Evolutionary conservation across 192 early-diverging fungal genomes (phyloP).

Genomic region (Backusella liffmaniae): DNA sequence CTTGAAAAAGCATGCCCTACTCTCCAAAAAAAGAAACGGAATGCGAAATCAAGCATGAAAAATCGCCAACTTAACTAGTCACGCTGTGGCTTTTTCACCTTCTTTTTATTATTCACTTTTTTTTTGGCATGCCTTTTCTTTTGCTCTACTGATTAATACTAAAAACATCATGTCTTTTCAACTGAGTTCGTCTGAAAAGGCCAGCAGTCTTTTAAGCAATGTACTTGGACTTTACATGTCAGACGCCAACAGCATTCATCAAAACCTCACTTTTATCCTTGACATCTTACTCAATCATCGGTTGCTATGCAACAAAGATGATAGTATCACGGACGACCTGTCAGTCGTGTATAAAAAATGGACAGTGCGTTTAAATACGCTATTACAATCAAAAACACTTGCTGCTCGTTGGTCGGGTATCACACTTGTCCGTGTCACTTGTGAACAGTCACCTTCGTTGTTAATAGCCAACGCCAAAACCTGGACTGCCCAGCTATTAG

Average conservation of each 20-base stretch:
- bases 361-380: constrained; percentile 49
- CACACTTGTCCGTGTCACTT: constrained; percentile 45
- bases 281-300: constrained; percentile 44
- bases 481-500: constrained; percentile 46
- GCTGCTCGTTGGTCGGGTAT: constrained; percentile 52
- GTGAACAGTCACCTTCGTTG: constrained; percentile 42
- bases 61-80: not conserved
- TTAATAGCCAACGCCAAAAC: constrained; percentile 39
- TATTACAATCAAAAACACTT: constrained; percentile 51
- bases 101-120: not conserved
- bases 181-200: not conserved
- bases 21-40: not conserved
- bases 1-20: too few relatives aligned
- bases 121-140: not conserved
- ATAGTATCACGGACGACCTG: constrained; percentile 10
- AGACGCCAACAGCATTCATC: constrained; percentile 35
- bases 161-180: constrained; percentile 12
- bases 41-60: not conserved
- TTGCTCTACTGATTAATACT: not conserved
- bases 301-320: constrained; percentile 31
- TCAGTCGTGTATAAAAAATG: constrained; percentile 43
- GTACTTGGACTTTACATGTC: constrained; percentile 38
- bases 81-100: not conserved
- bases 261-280: constrained; percentile 48
- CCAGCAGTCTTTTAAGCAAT: constrained; percentile 28